Base-by-base conservation (phyloP, 2,329 filamentous ascomycete species). In the Thelonectria discophora region DNA sequence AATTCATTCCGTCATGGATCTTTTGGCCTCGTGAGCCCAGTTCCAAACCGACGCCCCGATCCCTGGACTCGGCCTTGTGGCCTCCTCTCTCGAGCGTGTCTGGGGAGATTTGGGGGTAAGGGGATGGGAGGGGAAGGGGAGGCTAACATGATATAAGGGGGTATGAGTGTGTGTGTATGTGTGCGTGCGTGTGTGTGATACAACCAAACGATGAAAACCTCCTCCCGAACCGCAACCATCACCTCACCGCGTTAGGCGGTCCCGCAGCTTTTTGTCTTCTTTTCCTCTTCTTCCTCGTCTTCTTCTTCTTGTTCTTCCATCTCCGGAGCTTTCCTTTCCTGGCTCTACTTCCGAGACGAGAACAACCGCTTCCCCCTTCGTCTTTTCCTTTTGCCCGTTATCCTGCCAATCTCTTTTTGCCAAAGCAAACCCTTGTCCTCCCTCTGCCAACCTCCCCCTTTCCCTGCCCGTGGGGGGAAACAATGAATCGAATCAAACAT, bases 321-420 rank as follows among this genome's bases (percentile, higher is more conserved):
- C 10, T 4, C 12, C 32, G 32, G 32, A 34, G 32, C 32, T 34
- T 34, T 11, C 12, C 12, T 11, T 4, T 24, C 3, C 8, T 3
- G 13, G 6, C 12, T 11, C 12, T 3, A 3, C 12, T 34, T 24
- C 24, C 32, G 6, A 34, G 32, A 20, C 39, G 39, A 24, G 7
- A 24, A 42, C n/a, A n/a, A n/a, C n/a, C n/a, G n/a, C n/a, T n/a
- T n/a, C 53, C 43, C 45, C 39, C 17, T 27, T 49, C 58, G 43
- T 20, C 47, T 32, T 47, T 47, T 15, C 50, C 24, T 20, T 30
- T 60, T 57, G 32, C 18, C 62, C 56, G 43, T 57, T 46, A 62
- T 68, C 68, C 63, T 68, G 62, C 69, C 69, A 70, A 70, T 69
- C 69, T 71, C 65, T 55, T 57, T 59, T 21, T 58, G 27, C 42